A percentile compares a stretch with the other conserved stretches of the same genome.
These are phyloP conservation scores for Aspergillus sergii DNA, from an alignment of 2,329 filamentous ascomycete species.

Conservation along the genomic window DNA sequence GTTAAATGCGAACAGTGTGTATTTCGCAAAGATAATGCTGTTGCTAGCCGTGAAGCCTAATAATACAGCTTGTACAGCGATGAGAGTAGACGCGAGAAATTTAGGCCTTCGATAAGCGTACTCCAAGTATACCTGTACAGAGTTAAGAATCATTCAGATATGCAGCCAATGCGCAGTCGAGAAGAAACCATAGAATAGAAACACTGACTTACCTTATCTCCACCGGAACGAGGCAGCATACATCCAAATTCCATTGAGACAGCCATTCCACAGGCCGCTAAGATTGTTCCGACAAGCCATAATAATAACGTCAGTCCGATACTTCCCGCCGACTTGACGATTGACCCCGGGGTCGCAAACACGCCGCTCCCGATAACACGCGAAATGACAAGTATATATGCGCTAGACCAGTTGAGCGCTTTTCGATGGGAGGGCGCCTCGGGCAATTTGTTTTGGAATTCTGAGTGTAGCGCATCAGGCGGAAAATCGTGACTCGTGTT, in stretches of 20 bases:
- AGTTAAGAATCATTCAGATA: slow-evolving; percentile 26
- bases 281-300: slow-evolving; percentile 64
- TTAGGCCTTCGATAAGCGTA: slow-evolving; percentile 66
- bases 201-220: slow-evolving; percentile 57
- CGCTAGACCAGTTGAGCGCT: slow-evolving; percentile 65
- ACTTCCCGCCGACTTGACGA: slow-evolving; percentile 67
- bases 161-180: slow-evolving; percentile 32
- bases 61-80: slow-evolving; percentile 65
- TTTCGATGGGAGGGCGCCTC: slow-evolving; percentile 51
- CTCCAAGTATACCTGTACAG: slow-evolving; percentile 65
- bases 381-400: slow-evolving; percentile 69
- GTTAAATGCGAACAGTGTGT: slow-evolving; percentile 62
- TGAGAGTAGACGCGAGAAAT: slow-evolving; percentile 65
- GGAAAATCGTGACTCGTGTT: background rate
- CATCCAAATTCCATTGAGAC: slow-evolving; percentile 69
- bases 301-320: slow-evolving; percentile 64
- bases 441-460: background rate
- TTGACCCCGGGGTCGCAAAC: slow-evolving; percentile 70
- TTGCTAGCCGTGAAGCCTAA: slow-evolving; percentile 71
- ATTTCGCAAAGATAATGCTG: slow-evolving; percentile 70
- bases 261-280: slow-evolving; percentile 63
- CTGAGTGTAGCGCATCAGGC: background rate
- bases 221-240: slow-evolving; percentile 70
- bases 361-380: slow-evolving; percentile 72
- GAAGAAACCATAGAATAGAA: background rate